These are phyloP conservation scores for Tuber indicum DNA, from an alignment of 495 filamentous ascomycete species.

Conservation along the genomic window DNA sequence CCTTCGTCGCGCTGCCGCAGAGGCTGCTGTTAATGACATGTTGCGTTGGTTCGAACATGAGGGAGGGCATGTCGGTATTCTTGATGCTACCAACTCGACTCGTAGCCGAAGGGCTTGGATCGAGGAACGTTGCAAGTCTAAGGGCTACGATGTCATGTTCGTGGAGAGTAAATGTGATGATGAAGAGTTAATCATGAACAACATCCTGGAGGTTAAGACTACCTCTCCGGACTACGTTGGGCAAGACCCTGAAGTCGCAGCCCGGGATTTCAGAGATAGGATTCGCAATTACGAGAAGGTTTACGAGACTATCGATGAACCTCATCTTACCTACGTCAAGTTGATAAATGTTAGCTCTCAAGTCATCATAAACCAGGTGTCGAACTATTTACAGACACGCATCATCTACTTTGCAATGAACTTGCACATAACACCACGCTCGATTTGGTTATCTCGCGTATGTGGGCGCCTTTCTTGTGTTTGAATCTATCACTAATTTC, in stretches of 20 bases:
- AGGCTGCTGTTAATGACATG: constrained; percentile 88
- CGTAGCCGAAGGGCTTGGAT: constrained; percentile 87
- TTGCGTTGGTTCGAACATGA: constrained; percentile 71
- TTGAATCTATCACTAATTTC: constrained; percentile 24
- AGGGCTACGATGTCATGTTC: constrained; percentile 82
- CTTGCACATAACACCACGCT: constrained; percentile 91
- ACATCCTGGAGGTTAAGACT: constrained; percentile 96
- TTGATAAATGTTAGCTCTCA: constrained; percentile 92
- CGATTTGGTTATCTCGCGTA: constrained; percentile 94
- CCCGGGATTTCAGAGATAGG: constrained; percentile 81
- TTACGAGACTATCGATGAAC: constrained; percentile 87
- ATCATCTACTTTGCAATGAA: constrained; percentile 99
- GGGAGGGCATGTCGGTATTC: constrained; percentile 68
- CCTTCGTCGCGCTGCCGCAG: constrained; percentile 74
- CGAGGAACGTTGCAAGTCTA: constrained; percentile 60
- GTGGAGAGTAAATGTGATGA: constrained; percentile 95
- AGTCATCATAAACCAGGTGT: constrained; percentile 94
- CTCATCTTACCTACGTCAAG: constrained; percentile 83
- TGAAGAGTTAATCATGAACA: constrained; percentile 89
- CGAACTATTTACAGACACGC: constrained; percentile 90
- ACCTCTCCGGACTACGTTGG: constrained; percentile 90
- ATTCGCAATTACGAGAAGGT: constrained; percentile 96
- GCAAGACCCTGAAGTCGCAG: constrained; percentile 85
- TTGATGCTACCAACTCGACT: constrained; percentile 90
- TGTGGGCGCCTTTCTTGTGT: constrained; percentile 38